These are phyloP conservation scores for Coniferiporia sulphurascens DNA, from an alignment of 1,284 basidiomycete species.

Conservation along the genomic window DNA sequence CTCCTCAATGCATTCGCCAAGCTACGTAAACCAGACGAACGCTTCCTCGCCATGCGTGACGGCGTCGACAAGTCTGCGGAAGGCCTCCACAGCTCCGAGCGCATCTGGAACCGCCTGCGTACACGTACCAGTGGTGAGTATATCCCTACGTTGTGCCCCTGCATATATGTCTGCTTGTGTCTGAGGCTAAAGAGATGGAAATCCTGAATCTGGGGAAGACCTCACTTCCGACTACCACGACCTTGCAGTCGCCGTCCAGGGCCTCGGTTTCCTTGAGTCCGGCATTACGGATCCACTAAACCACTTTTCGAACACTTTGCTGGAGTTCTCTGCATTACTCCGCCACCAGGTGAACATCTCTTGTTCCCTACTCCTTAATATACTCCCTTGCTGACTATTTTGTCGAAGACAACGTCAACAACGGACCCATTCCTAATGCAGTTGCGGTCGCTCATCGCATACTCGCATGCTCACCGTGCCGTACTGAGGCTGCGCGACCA, in stretches of 20 bases:
- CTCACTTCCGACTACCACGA: constrained; percentile 96
- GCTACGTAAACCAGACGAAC: constrained; percentile 94
- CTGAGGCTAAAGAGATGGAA: constrained; percentile 80
- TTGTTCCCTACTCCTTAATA: neutral
- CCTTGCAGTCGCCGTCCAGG: constrained; percentile 91
- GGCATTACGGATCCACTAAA: constrained; percentile 97
- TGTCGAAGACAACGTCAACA: constrained; percentile 58
- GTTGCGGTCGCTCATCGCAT: constrained; percentile 84
- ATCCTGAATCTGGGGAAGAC: constrained; percentile 78
- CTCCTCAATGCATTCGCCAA: constrained; percentile 93
- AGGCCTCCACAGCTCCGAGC: constrained; percentile 75
- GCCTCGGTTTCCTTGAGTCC: constrained; percentile 94
- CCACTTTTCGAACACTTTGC: constrained; percentile 90
- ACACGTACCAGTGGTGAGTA: constrained; percentile 83
- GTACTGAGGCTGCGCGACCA: constrained; percentile 95
- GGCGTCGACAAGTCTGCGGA: constrained; percentile 95
- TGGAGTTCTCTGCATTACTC: constrained; percentile 86
- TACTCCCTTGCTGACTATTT: constrained; percentile 27
- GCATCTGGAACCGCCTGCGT: constrained; percentile 72
- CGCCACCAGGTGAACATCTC: constrained; percentile 63
- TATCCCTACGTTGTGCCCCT: constrained; percentile 24
- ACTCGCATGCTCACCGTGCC: constrained; percentile 84
- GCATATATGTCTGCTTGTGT: constrained; percentile 33
- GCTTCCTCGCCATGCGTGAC: constrained; percentile 90
- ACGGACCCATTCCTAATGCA: constrained; percentile 87